Evolutionary conservation across 2,329 filamentous ascomycete species (phyloP), one percentile per base, ranked within the genome.

Genomic region (Nakataea oryzae): DNA sequence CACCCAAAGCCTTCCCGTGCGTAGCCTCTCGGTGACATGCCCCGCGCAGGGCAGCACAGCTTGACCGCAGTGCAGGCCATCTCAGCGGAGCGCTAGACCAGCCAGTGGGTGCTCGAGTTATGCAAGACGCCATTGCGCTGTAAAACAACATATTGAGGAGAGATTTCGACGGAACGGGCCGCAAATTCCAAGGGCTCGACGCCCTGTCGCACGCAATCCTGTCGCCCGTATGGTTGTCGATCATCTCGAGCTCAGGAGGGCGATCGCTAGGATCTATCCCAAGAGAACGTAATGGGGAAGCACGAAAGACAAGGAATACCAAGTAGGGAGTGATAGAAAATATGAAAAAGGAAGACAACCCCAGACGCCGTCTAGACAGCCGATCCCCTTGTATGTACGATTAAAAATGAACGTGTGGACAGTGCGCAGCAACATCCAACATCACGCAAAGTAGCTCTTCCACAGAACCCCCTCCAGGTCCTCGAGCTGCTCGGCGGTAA

Each of bases 371-470:
- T 26, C 11, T 14, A 13, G 28, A 59, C 32, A 59, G 34, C 41
- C 24, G 27, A 8, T 47, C 14, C 12, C 27, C 3, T 7, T 28
- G 14, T 24, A n/a, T n/a, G n/a, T n/a, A n/a, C 13, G 27, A 21
- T 21, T 29, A 7, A n/a, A 30, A 30, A 60, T 9, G 27, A 12
- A 13, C 14, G 21, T 24, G 7, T n/a, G 8, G 50, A 27, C n/a
- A 26, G 47, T 24, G 13, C 28, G 26, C 28, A 21, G 24, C 13
- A 24, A 30, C 30, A 54, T 17, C 58, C 12, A 1, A 2, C 21
- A 57, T 73, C 78, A 96, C 54, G 93, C 96, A 79, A 99, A 99
- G 73, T 99, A 99, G 74, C 93, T 97, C 87, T 99, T 99, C 95
- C 95, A 99, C 61, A 99, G 79, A 58, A 99, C 96, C 61, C 95